These are phyloP conservation scores for Phytopythium mirpurense DNA, from an alignment of 352 stramenopile species.

Conservation along the genomic window DNA sequence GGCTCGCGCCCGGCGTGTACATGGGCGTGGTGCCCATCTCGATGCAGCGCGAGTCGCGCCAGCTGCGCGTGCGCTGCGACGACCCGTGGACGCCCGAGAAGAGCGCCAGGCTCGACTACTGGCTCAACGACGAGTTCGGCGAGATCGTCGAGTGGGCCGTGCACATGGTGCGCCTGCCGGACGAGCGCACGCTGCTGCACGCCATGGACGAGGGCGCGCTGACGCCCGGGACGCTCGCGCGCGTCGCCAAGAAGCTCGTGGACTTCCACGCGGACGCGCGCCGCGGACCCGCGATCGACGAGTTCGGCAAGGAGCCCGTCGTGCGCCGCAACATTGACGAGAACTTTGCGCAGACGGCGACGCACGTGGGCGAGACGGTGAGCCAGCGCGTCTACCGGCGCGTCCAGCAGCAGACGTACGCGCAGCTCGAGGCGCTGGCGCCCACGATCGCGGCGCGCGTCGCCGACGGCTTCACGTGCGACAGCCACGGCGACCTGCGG, in stretches of 20 bases:
- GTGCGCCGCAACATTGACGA: conserved; percentile 64
- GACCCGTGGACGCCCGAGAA: conserved; percentile 68
- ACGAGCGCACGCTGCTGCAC: conserved; percentile 45
- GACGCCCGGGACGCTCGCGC: conserved; percentile 25
- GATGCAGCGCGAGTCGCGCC: conserved; percentile 45
- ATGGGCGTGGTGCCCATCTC: conserved; percentile 58
- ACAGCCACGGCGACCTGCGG: conserved; percentile 61
- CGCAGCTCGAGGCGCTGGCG: conserved; percentile 35
- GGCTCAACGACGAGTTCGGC: conserved; percentile 54
- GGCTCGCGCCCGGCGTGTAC: conserved; percentile 63
- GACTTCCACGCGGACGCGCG: conserved; percentile 52
- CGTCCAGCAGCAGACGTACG: conserved; percentile 49
- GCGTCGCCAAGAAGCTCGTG: conserved; percentile 43
- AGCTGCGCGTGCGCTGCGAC: conserved; percentile 52
- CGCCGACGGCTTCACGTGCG: conserved; percentile 54
- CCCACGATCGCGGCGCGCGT: conserved; percentile 35
- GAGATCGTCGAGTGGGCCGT: conserved; percentile 79
- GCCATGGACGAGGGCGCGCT: conserved; percentile 26
- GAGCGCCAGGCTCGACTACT: conserved; percentile 53
- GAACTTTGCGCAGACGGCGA: conserved; percentile 59
- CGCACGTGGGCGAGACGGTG: conserved; percentile 44
- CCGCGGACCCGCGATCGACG: conserved; percentile 46
- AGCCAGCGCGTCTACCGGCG: conserved; percentile 38
- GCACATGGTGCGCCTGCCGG: conserved; percentile 59
- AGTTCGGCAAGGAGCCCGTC: conserved; percentile 44